Percentiles rank a stretch among this genome's conserved stretches.
phyloP scores from a whole-genome alignment of 768 basidiomycete genomes.

The Serendipita indica region DNA sequence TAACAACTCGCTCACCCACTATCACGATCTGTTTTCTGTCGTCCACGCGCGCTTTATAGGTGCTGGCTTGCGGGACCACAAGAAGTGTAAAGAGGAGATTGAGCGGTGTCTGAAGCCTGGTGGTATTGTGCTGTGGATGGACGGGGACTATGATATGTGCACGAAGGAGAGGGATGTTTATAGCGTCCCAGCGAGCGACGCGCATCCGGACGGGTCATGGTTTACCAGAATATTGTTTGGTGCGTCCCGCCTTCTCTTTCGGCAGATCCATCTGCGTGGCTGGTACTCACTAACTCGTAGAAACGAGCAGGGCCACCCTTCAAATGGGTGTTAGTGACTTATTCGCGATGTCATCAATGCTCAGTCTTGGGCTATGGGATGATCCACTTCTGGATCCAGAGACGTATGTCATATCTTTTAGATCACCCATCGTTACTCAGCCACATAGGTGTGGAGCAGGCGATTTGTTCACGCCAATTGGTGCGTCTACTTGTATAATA shows the following conservation, averaged over 20 bases:
- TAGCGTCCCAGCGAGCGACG: neutral
- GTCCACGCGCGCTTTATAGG: conserved; percentile 10
- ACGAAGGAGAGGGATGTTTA: neutral
- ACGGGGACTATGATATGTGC: conserved; percentile 9
- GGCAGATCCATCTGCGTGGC: neutral
- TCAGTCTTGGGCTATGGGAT: neutral
- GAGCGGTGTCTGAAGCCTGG: conserved; percentile 9
- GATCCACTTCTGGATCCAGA: conserved; percentile 1
- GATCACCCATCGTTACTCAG: neutral
- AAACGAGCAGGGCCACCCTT: neutral
- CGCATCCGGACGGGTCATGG: neutral
- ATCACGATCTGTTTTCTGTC: conserved; percentile 10
- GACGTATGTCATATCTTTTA: neutral
- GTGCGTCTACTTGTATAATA: neutral
- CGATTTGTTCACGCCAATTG: neutral
- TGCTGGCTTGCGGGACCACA: conserved; percentile 8
- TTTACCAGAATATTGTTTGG: neutral
- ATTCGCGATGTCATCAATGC: neutral
- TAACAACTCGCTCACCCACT: conserved; percentile 8
- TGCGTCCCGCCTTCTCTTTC: neutral
- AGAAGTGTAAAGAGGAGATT: conserved; percentile 6
- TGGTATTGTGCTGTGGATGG: conserved; percentile 7
- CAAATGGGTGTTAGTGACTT: neutral
- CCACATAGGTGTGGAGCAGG: neutral
- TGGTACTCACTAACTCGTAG: neutral